These are phyloP conservation scores for Acmispon strigosus DNA, from an alignment of 306 rosid genomes.

Conservation along the genomic window DNA sequence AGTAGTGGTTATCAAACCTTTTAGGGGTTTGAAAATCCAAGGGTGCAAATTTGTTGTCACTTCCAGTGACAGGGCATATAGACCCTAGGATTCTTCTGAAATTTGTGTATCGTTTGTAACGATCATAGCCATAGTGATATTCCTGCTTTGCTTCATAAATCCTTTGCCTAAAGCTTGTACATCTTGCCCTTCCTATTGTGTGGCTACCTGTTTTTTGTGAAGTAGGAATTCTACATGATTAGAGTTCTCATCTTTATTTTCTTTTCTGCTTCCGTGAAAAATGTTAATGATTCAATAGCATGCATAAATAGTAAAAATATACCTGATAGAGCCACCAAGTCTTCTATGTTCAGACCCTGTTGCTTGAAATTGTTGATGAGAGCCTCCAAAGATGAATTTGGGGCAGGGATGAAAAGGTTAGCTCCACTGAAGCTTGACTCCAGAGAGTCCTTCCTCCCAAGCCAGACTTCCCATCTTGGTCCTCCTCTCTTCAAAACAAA, in stretches of 20 bases:
- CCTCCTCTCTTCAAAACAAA: conserved; percentile 65
- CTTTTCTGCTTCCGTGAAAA: neutral
- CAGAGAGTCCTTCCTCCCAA: conserved; percentile 79
- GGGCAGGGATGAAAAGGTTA: conserved; percentile 63
- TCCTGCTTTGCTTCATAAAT: conserved; percentile 38
- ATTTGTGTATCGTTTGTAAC: conserved; percentile 48
- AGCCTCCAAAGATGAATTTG: conserved; percentile 69
- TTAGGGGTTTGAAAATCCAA: conserved; percentile 64
- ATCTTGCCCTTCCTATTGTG: conserved; percentile 84
- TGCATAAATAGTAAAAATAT: neutral
- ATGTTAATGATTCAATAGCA: neutral
- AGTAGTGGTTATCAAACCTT: conserved; percentile 75
- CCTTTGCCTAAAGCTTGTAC: conserved; percentile 68
- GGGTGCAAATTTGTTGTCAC: conserved; percentile 52
- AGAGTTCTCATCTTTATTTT: neutral
- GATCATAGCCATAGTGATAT: conserved; percentile 42
- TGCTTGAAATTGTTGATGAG: conserved; percentile 55
- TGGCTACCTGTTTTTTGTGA: conserved; percentile 57
- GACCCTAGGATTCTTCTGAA: conserved; percentile 54
- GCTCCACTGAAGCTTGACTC: conserved; percentile 77
- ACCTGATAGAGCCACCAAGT: conserved; percentile 76
- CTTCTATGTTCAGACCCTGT: conserved; percentile 64
- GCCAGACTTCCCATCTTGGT: conserved; percentile 60
- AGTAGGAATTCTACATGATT: neutral
- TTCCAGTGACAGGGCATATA: conserved; percentile 65